These are phyloP conservation scores for Incumbomyces delicatus DNA, from an alignment of 2,329 filamentous ascomycete species.

Conservation along the genomic window DNA sequence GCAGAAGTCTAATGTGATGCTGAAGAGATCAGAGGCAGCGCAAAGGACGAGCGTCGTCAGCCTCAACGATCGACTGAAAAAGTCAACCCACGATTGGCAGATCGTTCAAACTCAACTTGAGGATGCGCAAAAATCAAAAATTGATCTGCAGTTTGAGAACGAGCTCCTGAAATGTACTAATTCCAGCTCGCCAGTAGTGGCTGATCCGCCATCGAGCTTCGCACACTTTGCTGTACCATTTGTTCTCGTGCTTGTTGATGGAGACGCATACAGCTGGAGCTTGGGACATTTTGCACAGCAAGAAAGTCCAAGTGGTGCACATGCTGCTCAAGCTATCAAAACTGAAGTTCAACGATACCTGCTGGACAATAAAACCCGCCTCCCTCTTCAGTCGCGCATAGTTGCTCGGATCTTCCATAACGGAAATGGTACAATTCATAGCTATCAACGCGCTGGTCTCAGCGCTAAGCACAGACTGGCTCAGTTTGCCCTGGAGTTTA, in stretches of 20 bases:
- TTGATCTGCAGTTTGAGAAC: conserved; percentile 14
- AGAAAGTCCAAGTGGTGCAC: conserved; percentile 7
- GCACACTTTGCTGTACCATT: conserved; percentile 13
- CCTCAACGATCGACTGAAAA: no score
- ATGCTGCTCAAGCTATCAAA: conserved; percentile 14
- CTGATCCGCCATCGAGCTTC: conserved; percentile 3
- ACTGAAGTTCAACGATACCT: conserved; percentile 17
- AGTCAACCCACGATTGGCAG: neutral
- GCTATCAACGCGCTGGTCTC: neutral
- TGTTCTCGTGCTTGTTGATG: conserved; percentile 19
- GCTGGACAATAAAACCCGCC: conserved; percentile 9
- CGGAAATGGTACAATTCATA: neutral
- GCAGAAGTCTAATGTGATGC: no score
- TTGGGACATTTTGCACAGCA: conserved; percentile 1
- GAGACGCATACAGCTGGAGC: conserved; percentile 17
- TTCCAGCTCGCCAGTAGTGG: neutral
- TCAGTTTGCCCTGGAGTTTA: conserved; percentile 16
- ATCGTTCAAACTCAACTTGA: neutral
- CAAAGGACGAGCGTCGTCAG: no score
- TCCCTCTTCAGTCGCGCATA: conserved; percentile 13
- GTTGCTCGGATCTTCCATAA: conserved; percentile 17
- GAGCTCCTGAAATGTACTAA: neutral
- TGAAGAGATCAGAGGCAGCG: no score
- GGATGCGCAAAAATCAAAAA: neutral
- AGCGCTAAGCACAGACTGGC: neutral